These are phyloP conservation scores for Aspergillus carlsbadensis DNA, from an alignment of 495 filamentous ascomycete species.

Conservation along the genomic window DNA sequence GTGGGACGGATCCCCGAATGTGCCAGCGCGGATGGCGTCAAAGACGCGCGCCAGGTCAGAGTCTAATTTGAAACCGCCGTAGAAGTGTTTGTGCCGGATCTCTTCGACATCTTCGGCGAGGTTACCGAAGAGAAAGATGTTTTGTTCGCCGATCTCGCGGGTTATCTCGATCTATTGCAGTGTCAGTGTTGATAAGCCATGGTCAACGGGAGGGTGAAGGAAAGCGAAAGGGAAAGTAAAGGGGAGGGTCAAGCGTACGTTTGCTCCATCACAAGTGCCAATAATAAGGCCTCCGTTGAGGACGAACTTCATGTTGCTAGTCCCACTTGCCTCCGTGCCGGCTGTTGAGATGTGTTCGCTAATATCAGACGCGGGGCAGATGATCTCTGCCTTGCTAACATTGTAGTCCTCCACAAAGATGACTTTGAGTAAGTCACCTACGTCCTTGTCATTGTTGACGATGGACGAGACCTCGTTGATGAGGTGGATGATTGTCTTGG, in stretches of 20 bases:
- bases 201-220: neutral
- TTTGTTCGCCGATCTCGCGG: slow-evolving; percentile 89
- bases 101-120: slow-evolving; percentile 97
- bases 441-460: slow-evolving; percentile 86
- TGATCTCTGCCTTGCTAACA: slow-evolving; percentile 97
- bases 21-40: slow-evolving; percentile 69
- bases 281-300: slow-evolving; percentile 96
- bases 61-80: slow-evolving; percentile 76
- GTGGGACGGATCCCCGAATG: slow-evolving; percentile 71
- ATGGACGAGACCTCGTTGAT: slow-evolving; percentile 91
- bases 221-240: slow-evolving; percentile 1
- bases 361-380: slow-evolving; percentile 89
- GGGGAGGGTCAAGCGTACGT: slow-evolving; percentile 58
- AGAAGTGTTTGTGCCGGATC: slow-evolving; percentile 86
- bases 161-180: slow-evolving; percentile 84
- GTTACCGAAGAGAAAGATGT: slow-evolving; percentile 98
- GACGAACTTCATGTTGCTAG: slow-evolving; percentile 97
- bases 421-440: slow-evolving; percentile 94
- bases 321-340: slow-evolving; percentile 76
- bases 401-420: slow-evolving; percentile 98
- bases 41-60: slow-evolving; percentile 76
- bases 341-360: slow-evolving; percentile 99
- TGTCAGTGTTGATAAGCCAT: neutral
- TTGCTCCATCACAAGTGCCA: slow-evolving; percentile 95
- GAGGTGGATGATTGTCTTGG: slow-evolving; percentile 96